phyloP scores from a whole-genome alignment of 345 rosid genomes.

The Salix caprea region DNA sequence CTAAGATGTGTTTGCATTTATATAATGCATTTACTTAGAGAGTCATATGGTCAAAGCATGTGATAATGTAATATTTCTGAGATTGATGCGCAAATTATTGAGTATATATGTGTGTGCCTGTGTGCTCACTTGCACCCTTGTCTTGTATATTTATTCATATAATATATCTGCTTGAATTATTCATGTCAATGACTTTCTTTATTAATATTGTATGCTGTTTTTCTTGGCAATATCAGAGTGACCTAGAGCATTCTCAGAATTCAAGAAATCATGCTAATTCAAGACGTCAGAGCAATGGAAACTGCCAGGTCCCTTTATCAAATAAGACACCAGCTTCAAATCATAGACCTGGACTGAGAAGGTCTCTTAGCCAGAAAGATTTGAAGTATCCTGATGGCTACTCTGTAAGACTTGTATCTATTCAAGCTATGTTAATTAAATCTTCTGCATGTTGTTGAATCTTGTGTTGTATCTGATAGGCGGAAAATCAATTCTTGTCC shows the following conservation, averaged over 20 bases:
- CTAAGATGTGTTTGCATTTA: background rate
- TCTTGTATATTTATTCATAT: background rate
- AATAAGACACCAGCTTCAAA: slow-evolving; percentile 38
- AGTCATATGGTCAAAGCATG: background rate
- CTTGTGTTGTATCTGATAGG: slow-evolving; percentile 1
- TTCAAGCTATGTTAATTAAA: slow-evolving; percentile 3
- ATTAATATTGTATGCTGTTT: slow-evolving; percentile 2
- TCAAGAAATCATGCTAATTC: slow-evolving; percentile 33
- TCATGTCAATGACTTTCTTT: background rate
- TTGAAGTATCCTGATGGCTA: slow-evolving; percentile 69
- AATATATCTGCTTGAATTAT: background rate
- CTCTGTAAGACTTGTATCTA: slow-evolving; percentile 57
- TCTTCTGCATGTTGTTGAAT: background rate
- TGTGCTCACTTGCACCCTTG: background rate
- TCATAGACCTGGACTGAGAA: slow-evolving; percentile 50
- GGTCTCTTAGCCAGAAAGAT: slow-evolving; percentile 72
- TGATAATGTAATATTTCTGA: background rate
- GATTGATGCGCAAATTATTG: background rate
- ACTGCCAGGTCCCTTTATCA: slow-evolving; percentile 30
- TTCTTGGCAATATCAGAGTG: slow-evolving; percentile 55
- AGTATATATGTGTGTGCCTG: background rate
- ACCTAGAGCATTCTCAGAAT: slow-evolving; percentile 46
- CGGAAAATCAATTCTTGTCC: background rate
- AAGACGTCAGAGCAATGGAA: slow-evolving; percentile 38
- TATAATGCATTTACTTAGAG: background rate